Evolutionary conservation across 2,329 filamentous ascomycete genomes (phyloP), one percentile per base, ranked within the genome.

Genomic region (Talaromyces piceae): DNA sequence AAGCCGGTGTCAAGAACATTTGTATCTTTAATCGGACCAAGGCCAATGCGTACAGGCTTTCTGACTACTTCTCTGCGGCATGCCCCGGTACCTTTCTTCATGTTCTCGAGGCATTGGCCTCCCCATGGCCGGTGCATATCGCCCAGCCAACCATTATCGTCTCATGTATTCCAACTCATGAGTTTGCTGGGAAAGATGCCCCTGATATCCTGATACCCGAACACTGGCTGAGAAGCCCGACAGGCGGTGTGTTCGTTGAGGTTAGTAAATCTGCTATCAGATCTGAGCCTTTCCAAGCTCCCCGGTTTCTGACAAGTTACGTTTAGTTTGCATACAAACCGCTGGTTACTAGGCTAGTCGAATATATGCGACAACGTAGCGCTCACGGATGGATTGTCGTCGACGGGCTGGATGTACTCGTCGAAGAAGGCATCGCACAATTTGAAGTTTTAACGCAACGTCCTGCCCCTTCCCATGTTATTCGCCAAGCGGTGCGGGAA

Each of bases 191-290:
- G n/a, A 57, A 67, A 33, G 63, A 63, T 3, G 64, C 67, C 0
- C 64, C 66, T 2, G 65, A 69, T 45, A 66, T 69, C 31, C 54
- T 61, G 11, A 55, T 71, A 3, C 67, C 67, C 5, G 51, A 59
- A 3, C 63, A 69, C 41, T 71, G 68, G 68, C 56, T 70, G 12
- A 63, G 64, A 44, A 70, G 67, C 44, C 62, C 66, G 4, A 71
- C 68, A 0, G 68, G 68, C 20, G 68, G 68, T 25, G 66, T 71
- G 20, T 61, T 71, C 11, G 63, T 70, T n/a, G 68, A 72, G 54
- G 68, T 71, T 58, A 56, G 64, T 41, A 3, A 18, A 11, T 9
- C 20, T 9, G 3, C 30, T 11, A n/a, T n/a, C 4, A 7, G 20
- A 2, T 3, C 9, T 25, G 7, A 44, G 48, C 13, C 22, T 47